Conservation (phyloP, 805 yeast genomes). For the Saturnispora besseyi region DNA sequence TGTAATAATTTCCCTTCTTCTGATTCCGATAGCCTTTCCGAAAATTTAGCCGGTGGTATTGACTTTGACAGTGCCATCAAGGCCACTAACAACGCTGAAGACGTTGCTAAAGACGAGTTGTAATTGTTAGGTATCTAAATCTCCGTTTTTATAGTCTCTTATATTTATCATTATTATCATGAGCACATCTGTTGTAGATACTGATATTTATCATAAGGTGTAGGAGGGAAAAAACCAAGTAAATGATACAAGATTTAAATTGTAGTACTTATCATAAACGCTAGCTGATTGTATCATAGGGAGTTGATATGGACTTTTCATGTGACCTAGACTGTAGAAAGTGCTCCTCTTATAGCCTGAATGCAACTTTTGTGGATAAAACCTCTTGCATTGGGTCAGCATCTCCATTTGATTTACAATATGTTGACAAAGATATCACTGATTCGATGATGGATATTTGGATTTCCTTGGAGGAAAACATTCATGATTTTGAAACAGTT, state of each 20-base stretch:
- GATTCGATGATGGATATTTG: not conserved
- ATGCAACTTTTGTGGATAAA: not conserved
- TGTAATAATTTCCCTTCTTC: constrained; percentile 48
- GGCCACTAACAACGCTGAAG: constrained; percentile 1
- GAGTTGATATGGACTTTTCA: not conserved
- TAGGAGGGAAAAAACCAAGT: too few relatives aligned
- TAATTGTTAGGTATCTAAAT: not conserved
- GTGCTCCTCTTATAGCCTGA: not conserved
- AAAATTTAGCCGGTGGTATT: constrained; percentile 10
- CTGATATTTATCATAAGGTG: too few relatives aligned
- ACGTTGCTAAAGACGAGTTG: constrained; percentile 8
- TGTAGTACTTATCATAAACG: too few relatives aligned
- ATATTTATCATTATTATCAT: not conserved
- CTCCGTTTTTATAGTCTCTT: not conserved
- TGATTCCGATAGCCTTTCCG: constrained; percentile 4
- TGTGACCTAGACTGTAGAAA: not conserved
- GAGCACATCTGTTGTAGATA: not conserved
- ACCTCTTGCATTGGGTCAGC: not conserved
- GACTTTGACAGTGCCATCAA: constrained; percentile 17
- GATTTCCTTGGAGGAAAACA: not conserved
- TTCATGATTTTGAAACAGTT: not conserved
- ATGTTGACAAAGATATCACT: not conserved
- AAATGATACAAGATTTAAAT: too few relatives aligned
- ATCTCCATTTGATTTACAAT: not conserved
- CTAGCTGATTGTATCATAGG: not conserved